Percentiles rank a stretch among this genome's conserved stretches.
Conservation (phyloP, 2,329 filamentous ascomycete species). For the Scleromitrula shiraiana region DNA sequence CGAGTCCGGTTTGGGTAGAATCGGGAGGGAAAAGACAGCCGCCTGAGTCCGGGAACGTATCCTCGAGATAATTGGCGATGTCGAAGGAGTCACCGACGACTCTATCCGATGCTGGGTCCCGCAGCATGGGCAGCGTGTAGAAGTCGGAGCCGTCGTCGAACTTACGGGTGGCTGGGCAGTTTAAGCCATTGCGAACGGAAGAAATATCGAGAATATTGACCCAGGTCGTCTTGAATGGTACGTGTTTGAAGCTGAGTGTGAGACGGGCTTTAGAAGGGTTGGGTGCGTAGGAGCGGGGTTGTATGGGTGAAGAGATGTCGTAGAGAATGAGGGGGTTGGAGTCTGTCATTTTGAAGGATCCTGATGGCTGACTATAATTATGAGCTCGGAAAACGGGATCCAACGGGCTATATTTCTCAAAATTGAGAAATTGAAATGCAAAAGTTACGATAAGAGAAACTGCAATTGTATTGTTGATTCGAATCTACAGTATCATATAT, state of each 20-base stretch:
- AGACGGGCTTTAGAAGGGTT: not conserved
- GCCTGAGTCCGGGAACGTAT: not conserved
- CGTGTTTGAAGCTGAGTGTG: not conserved
- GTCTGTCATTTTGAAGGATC: not conserved
- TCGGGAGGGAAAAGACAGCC: constrained; percentile 1
- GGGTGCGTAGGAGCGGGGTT: not conserved
- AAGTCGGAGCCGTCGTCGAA: constrained; percentile 49
- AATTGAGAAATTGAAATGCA: not conserved
- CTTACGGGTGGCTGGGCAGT: constrained; percentile 43
- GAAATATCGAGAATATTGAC: not conserved
- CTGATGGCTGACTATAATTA: not conserved
- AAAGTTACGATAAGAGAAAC: not conserved
- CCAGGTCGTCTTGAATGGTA: not conserved
- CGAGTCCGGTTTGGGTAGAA: not conserved
- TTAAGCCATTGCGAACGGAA: constrained; percentile 37
- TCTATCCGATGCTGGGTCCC: constrained; percentile 35
- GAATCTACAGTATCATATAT: not conserved
- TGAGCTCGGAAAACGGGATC: not conserved
- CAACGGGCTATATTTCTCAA: not conserved
- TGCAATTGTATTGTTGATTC: not conserved
- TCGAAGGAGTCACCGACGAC: constrained; percentile 56
- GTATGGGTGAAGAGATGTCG: not conserved
- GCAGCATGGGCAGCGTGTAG: constrained; percentile 51
- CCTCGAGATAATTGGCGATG: constrained; percentile 38
- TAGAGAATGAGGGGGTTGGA: not conserved